These are phyloP conservation scores for Arthrobotrys sinensis DNA, from an alignment of 2,329 filamentous ascomycete species.

Conservation along the genomic window DNA sequence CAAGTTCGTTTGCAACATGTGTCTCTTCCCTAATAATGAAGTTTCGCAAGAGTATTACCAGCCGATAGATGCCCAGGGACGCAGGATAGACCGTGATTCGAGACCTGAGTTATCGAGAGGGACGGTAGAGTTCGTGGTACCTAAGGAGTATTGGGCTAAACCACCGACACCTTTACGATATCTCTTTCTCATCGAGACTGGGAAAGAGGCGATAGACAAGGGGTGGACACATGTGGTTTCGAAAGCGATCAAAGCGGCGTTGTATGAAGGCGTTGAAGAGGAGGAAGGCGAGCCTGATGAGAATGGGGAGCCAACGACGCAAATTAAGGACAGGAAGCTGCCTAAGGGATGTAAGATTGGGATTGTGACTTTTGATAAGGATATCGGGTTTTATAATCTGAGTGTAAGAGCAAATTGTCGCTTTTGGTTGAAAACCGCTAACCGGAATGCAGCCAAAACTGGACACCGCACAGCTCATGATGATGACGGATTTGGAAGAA, in stretches of 20 bases:
- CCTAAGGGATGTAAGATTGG: slow-evolving; percentile 88
- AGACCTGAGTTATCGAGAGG: slow-evolving; percentile 90
- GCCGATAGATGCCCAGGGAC: slow-evolving; percentile 87
- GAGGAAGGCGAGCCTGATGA: slow-evolving; percentile 68
- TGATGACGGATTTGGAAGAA: slow-evolving; percentile 97
- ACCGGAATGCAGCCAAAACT: slow-evolving; percentile 74
- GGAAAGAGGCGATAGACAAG: slow-evolving; percentile 89
- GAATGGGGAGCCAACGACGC: slow-evolving; percentile 29
- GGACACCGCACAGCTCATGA: slow-evolving; percentile 95
- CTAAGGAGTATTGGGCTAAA: slow-evolving; percentile 98
- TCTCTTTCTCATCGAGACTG: slow-evolving; percentile 94
- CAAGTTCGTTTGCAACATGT: slow-evolving; percentile 98
- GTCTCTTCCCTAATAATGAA: slow-evolving; percentile 91
- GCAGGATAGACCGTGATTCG: slow-evolving; percentile 88
- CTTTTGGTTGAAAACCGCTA: slow-evolving; percentile 7
- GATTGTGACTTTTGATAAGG: slow-evolving; percentile 95
- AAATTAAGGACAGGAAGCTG: slow-evolving; percentile 70
- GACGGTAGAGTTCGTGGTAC: slow-evolving; percentile 95
- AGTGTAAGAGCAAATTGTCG: slow-evolving; percentile 73
- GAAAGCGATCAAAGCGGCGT: slow-evolving; percentile 84
- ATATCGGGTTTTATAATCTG: slow-evolving; percentile 98
- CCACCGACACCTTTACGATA: slow-evolving; percentile 83
- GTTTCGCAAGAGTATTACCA: slow-evolving; percentile 93
- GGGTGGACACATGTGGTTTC: slow-evolving; percentile 93
- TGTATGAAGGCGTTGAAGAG: slow-evolving; percentile 80